Conservation (phyloP, 345 rosid species). For the Geranium brycei region DNA sequence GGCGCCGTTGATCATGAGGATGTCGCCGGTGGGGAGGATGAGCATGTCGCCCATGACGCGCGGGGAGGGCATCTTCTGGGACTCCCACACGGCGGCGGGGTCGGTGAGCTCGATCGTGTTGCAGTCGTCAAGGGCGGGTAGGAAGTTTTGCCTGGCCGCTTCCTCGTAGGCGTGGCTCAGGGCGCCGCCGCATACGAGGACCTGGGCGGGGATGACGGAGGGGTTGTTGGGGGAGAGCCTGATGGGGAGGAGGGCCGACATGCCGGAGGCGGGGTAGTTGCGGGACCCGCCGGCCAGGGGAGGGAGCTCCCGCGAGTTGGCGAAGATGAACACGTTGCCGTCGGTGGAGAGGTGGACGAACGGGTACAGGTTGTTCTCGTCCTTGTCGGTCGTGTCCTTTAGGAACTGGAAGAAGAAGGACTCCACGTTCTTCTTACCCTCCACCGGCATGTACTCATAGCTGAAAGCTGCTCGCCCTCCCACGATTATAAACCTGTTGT, state of each 20-base stretch:
- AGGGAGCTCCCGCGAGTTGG: conserved; percentile 72
- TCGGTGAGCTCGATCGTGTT: conserved; percentile 40
- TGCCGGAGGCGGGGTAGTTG: conserved; percentile 62
- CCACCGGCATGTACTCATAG: conserved; percentile 61
- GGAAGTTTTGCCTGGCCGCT: conserved; percentile 17
- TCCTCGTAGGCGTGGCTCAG: conserved; percentile 21
- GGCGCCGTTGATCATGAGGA: conserved; percentile 65
- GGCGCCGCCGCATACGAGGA: conserved; percentile 35
- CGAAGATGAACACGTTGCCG: conserved; percentile 68
- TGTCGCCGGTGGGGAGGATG: conserved; percentile 59
- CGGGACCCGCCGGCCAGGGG: conserved; percentile 62
- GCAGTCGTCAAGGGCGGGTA: conserved; percentile 40
- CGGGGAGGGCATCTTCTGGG: conserved; percentile 51
- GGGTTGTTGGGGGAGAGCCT: conserved; percentile 5
- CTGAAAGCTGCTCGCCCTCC: conserved; percentile 69
- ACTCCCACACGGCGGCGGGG: conserved; percentile 40
- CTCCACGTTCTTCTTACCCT: conserved; percentile 33
- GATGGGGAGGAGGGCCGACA: conserved; percentile 49
- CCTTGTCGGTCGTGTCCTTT: conserved; percentile 34
- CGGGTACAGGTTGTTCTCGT: conserved; percentile 81
- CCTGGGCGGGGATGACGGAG: conserved; percentile 16
- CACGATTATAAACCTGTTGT: conserved; percentile 56
- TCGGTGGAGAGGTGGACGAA: conserved; percentile 66
- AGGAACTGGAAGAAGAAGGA: conserved; percentile 34
- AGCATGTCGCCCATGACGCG: conserved; percentile 66